These are phyloP conservation scores for Allium sativum DNA, from an alignment of 106 monocot species.

Conservation along the genomic window DNA sequence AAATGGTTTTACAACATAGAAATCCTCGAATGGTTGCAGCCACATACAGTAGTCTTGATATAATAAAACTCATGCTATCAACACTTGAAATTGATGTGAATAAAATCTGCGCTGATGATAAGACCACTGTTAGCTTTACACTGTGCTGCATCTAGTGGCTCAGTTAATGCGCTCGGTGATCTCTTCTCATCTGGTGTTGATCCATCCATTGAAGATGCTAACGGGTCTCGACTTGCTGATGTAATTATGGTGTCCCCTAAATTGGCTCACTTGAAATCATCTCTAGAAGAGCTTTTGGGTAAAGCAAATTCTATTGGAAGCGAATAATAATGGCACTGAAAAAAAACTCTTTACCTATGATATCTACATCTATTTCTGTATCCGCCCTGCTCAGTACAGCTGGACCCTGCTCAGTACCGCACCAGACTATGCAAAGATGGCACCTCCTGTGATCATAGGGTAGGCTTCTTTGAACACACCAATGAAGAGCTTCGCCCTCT, in stretches of 20 bases:
- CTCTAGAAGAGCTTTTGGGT: constrained; percentile 34
- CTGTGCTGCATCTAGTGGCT: constrained; percentile 56
- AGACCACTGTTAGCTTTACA: constrained; percentile 62
- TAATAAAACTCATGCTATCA: constrained; percentile 32
- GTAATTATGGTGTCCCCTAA: constrained; percentile 32
- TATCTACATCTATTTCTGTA: too few species aligned
- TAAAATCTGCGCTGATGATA: constrained; percentile 26
- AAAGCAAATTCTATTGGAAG: not conserved
- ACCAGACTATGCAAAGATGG: constrained; percentile 60
- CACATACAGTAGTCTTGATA: constrained; percentile 47
- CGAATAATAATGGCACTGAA: too few species aligned
- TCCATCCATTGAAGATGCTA: constrained; percentile 13
- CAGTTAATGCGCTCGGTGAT: constrained; percentile 32
- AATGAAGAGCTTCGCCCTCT: too few species aligned
- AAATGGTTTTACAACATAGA: constrained; percentile 48
- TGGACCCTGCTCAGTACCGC: constrained; percentile 71
- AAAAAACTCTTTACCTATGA: too few species aligned
- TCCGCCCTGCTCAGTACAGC: constrained; percentile 27
- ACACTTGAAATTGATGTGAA: constrained; percentile 28
- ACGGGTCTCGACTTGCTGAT: constrained; percentile 34
- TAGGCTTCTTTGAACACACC: too few species aligned
- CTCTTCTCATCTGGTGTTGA: constrained; percentile 52
- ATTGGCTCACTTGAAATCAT: constrained; percentile 10
- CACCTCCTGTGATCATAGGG: too few species aligned
- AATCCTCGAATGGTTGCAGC: constrained; percentile 75